These are phyloP conservation scores for Esteya vermicola DNA, from an alignment of 2,329 filamentous ascomycete species.

Conservation along the genomic window DNA sequence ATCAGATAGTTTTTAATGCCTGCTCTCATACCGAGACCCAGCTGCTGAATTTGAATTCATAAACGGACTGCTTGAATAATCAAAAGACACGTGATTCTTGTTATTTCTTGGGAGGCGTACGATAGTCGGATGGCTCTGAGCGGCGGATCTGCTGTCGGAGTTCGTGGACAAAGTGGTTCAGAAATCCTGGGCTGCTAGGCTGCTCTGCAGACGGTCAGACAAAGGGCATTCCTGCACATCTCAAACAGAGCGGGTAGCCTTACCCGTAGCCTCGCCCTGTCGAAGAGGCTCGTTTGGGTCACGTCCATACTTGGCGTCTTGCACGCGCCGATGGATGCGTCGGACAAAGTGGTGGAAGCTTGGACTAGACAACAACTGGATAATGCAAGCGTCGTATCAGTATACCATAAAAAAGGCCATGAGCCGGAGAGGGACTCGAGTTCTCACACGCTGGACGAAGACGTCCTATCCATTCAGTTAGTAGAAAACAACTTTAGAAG, in stretches of 20 bases:
- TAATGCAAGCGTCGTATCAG: neutral
- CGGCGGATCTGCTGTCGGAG: constrained; percentile 34
- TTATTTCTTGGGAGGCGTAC: neutral
- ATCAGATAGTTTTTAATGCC: too few relatives aligned
- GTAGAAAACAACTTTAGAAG: neutral
- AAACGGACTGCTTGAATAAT: too few relatives aligned
- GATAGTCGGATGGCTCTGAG: constrained; percentile 7
- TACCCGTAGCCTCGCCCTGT: constrained; percentile 38
- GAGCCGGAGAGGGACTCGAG: too few relatives aligned
- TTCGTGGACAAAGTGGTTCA: constrained; percentile 35
- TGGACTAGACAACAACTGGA: constrained; percentile 33
- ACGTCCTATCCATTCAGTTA: constrained; percentile 4
- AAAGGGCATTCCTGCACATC: too few relatives aligned
- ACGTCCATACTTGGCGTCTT: constrained; percentile 33
- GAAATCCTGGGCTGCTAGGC: constrained; percentile 20
- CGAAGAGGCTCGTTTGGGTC: constrained; percentile 35
- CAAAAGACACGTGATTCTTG: too few relatives aligned
- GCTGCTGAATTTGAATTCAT: too few relatives aligned
- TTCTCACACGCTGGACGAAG: constrained; percentile 9
- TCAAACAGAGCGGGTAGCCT: neutral
- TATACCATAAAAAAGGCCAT: neutral
- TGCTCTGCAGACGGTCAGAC: constrained; percentile 15
- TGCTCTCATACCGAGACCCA: too few relatives aligned
- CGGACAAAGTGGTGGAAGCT: constrained; percentile 37
- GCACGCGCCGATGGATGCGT: constrained; percentile 33